Base-by-base conservation (phyloP, 192 early-diverging fungal species). In the Backusella tarrabulga region DNA sequence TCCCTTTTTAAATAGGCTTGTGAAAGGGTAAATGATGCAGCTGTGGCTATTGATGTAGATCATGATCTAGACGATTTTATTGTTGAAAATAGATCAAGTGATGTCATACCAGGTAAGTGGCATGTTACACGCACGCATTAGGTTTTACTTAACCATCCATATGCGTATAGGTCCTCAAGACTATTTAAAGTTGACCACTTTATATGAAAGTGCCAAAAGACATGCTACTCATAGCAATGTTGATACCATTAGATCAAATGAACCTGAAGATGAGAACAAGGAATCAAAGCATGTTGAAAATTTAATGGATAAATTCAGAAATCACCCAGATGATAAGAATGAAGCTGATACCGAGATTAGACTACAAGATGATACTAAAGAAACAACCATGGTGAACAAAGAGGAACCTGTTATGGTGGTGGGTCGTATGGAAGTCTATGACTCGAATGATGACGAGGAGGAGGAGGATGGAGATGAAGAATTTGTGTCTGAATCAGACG, bases 41-140 rank as follows among this genome's bases (percentile, higher is more conserved):
- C 50, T 38, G 8, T 17, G 19, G 35, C 34, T 21, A 67, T 75
- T 34, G 38, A 75, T 75, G 66, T 46, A 21, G 42, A 44, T 60
- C 29, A 68, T 17, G 74, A 75, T 32, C 35, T 75, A 29, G 41
- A 67, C 67, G 60, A 42, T 46, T 75, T 75, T 34, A 44, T 75
- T 17, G 19, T 14, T 8, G 38, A 67, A 15, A 26, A 68, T 75
- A 67, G 42, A 46, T 75, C 74, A 32, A 75, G n/a, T 67, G 32
- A 29, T 67, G 41, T 44, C 26, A 68, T 75, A 23, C 74, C 74
- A 41, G 35, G 71, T 50, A 72, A 72, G 71, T 34, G 6, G 4
- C 34, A 17, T 34, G 41, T 23, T 29, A 72, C n/a, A 21, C 23
- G 8, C 34, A 32, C 32, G 2, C 32, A 32, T 32, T 32, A 32